phyloP scores from a whole-genome alignment of 192 early-diverging fungal genomes.

The Backusella psychrophila region DNA sequence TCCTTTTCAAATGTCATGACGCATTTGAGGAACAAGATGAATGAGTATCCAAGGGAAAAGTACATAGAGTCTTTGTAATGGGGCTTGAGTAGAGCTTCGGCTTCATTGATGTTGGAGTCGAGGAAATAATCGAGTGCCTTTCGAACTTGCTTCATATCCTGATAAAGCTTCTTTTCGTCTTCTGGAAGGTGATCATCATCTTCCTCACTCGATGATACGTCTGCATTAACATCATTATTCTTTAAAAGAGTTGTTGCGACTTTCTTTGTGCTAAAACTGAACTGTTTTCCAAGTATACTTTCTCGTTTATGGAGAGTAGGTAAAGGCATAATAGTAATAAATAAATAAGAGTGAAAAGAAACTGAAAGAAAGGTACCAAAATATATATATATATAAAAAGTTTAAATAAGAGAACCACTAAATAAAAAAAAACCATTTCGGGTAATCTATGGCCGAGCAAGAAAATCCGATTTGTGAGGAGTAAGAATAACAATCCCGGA shows the following conservation, averaged over 20 bases:
- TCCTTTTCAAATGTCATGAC: slow-evolving; percentile 77
- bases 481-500: background rate
- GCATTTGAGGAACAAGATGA: slow-evolving; percentile 67
- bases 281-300: background rate
- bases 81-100: slow-evolving; percentile 55
- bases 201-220: background rate
- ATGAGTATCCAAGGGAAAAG: slow-evolving; percentile 65
- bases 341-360: background rate
- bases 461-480: background rate
- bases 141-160: slow-evolving; percentile 43
- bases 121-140: slow-evolving; percentile 72
- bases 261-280: background rate
- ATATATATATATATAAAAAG: background rate
- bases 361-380: background rate
- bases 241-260: background rate
- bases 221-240: background rate
- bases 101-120: slow-evolving; percentile 68
- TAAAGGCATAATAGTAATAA: background rate
- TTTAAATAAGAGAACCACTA: background rate
- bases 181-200: background rate
- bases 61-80: slow-evolving; percentile 57
- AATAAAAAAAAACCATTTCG: background rate
- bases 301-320: background rate
- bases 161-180: background rate
- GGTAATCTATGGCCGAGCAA: background rate